Conservation (phyloP, 2,329 filamentous ascomycete species). For the Exophiala aquamarina region DNA sequence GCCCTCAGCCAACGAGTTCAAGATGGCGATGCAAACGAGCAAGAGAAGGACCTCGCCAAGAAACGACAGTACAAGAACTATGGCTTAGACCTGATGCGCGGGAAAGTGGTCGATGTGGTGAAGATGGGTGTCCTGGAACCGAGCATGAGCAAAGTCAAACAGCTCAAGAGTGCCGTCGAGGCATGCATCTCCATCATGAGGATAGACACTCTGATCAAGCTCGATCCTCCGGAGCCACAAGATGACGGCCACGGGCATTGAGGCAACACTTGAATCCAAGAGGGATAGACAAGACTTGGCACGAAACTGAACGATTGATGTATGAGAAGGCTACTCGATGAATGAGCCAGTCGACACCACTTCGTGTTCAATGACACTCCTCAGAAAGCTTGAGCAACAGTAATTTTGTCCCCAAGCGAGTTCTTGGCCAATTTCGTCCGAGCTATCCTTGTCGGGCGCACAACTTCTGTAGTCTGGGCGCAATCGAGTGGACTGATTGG, state of each 20-base stretch:
- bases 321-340: too few relatives aligned
- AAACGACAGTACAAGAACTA: slow-evolving; percentile 99
- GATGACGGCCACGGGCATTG: slow-evolving; percentile 66
- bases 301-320: too few relatives aligned
- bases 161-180: slow-evolving; percentile 97
- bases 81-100: slow-evolving; percentile 83
- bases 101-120: slow-evolving; percentile 87
- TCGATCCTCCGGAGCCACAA: slow-evolving; percentile 79
- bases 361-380: too few relatives aligned
- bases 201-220: slow-evolving; percentile 97
- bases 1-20: slow-evolving; percentile 89
- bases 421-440: too few relatives aligned
- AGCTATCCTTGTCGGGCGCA: too few relatives aligned
- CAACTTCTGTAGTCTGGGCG: too few relatives aligned
- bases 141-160: slow-evolving; percentile 96
- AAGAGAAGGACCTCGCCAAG: slow-evolving; percentile 84
- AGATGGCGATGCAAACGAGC: slow-evolving; percentile 73
- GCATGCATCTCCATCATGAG: slow-evolving; percentile 99
- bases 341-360: too few relatives aligned
- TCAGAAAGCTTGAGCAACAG: too few relatives aligned
- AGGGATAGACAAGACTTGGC: too few relatives aligned
- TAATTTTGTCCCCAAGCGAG: too few relatives aligned
- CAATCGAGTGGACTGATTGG: too few relatives aligned
- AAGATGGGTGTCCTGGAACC: slow-evolving; percentile 96
- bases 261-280: not conserved